Conservation (phyloP, 2,329 filamentous ascomycete genomes). For the Aspergillus fijiensis region DNA sequence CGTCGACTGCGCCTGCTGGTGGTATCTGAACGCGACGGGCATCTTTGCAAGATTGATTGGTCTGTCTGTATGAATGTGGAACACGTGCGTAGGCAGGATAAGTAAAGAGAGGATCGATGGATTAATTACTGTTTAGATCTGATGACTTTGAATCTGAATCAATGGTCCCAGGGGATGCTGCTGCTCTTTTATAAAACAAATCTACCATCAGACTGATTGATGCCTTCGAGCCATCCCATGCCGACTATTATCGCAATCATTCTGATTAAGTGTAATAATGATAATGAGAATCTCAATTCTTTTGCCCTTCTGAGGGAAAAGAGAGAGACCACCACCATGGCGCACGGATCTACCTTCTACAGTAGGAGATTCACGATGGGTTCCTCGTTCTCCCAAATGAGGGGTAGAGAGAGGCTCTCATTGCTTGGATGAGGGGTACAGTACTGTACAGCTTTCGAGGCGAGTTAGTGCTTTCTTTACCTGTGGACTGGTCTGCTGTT, state of each 20-base stretch:
- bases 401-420: conserved; percentile 1
- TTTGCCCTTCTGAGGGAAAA: too few species aligned
- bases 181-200: neutral
- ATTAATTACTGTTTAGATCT: too few species aligned
- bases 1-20: conserved; percentile 56
- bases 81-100: too few species aligned
- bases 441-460: neutral
- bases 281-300: too few species aligned
- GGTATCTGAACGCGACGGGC: conserved; percentile 52
- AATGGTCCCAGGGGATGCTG: too few species aligned
- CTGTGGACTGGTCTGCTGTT: neutral
- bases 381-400: conserved; percentile 2
- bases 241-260: too few species aligned
- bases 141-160: too few species aligned
- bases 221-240: too few species aligned
- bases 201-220: neutral
- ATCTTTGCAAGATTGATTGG: conserved; percentile 26
- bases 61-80: too few species aligned
- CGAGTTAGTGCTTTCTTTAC: too few species aligned
- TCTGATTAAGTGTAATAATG: too few species aligned
- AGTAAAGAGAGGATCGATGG: too few species aligned
- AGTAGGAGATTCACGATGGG: conserved; percentile 7
- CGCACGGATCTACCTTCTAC: conserved; percentile 18
- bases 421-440: neutral
- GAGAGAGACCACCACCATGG: neutral